Evolutionary conservation across 176 grass and related monocot genomes (phyloP), one percentile per base, ranked within the genome.

Genomic region (Aegilops tauschii): DNA sequence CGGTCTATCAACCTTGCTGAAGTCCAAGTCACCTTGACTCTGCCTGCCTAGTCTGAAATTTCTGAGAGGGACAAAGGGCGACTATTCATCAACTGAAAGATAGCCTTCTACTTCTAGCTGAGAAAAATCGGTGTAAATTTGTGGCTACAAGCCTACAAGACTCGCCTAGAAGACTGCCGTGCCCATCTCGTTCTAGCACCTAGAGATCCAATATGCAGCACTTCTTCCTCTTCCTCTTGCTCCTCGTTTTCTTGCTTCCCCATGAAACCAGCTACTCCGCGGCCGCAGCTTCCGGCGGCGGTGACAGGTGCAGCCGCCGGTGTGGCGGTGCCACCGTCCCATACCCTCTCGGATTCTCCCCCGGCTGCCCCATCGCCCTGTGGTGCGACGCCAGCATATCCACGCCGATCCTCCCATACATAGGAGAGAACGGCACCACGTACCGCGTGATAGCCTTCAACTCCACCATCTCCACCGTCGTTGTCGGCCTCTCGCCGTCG

Each of bases 281-380:
- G 6, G 52, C 73, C 1, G 1, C 14, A 12, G 12, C 1, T 8
- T 49, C 67, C 3, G 16, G 58, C 17, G 5, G 28, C 10, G 6
- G 1, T 0, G 2, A 4, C 17, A 0, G 0, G 16, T 97, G 95
- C 84, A 75, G 65, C 12, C 84, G 62, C 5, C 34, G 1, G 49
- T 92, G 95, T 68, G 79, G 69, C n/a, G 0, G 3, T 9, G 9
- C 0, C 4, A 6, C 0, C 0, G 86, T 90, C 3, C 75, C 84
- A 0, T 97, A 91, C 65, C 95, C 95, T 0, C 86, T 97, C 9
- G 92, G 92, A 30, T 97, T 97, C 89, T 88, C 86, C 21, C 4
- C 5, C 9, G 69, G 31, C 12, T 97, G 92, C 63, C 63, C 17
- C 6, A 86, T 97, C 81, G 1, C 2, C 8, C 67, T 94, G 2